Evolutionary conservation across 2,329 filamentous ascomycete genomes (phyloP).

Genomic region (Scleromitrula shiraiana): DNA sequence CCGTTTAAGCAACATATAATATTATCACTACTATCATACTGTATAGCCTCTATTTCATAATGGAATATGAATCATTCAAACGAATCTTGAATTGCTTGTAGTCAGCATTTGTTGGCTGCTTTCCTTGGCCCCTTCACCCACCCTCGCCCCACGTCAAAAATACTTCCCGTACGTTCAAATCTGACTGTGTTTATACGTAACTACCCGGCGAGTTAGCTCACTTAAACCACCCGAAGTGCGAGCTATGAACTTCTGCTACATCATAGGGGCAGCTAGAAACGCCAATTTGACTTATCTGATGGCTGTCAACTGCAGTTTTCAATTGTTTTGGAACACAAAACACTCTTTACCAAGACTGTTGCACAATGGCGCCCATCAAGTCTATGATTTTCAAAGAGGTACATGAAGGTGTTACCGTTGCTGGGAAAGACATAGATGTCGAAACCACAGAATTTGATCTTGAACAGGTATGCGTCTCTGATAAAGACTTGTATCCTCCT

Average conservation of each 20-base stretch:
- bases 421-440: not conserved
- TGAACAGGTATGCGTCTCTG: not conserved
- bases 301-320: not conserved
- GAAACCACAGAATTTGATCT: not conserved
- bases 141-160: not conserved
- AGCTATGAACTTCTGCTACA: not conserved
- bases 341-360: not conserved
- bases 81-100: not conserved
- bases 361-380: not conserved
- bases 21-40: not conserved
- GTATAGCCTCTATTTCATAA: not conserved
- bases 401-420: not conserved
- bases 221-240: not conserved
- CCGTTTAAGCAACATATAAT: not conserved
- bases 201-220: not conserved
- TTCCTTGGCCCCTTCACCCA: not conserved
- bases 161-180: not conserved
- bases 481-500: not conserved
- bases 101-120: not conserved
- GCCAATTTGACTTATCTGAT: not conserved
- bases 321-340: not conserved
- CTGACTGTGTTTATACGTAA: not conserved
- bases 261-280: not conserved
- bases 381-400: not conserved
- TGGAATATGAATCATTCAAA: not conserved